phyloP scores from a whole-genome alignment of 1,139 yeast genomes.

The Saccharomyces pastorianus region DNA sequence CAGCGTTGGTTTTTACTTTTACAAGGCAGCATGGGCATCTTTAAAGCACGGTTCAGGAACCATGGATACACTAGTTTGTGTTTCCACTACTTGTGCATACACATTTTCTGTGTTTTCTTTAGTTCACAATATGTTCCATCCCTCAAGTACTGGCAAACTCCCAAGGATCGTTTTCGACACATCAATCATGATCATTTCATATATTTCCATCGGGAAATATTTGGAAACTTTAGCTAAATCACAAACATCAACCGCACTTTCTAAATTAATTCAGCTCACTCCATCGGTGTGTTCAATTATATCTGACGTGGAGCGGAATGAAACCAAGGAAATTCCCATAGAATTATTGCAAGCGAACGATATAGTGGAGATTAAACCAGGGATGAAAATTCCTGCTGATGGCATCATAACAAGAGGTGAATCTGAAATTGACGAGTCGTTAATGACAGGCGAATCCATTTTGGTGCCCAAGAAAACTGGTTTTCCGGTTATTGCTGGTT shows the following conservation, averaged over 20 bases:
- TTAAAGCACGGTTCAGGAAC: slow-evolving; percentile 71
- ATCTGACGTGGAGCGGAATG: slow-evolving; percentile 23
- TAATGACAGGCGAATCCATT: slow-evolving; percentile 82
- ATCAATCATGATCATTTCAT: slow-evolving; percentile 71
- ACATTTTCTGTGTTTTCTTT: slow-evolving; percentile 59
- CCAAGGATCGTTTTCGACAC: slow-evolving; percentile 85
- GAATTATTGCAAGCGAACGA: slow-evolving; percentile 76
- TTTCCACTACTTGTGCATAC: slow-evolving; percentile 77
- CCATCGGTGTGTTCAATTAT: slow-evolving; percentile 71
- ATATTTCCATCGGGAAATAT: slow-evolving; percentile 84
- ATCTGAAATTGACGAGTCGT: slow-evolving; percentile 79
- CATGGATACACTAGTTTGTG: slow-evolving; percentile 86
- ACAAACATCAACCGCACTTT: slow-evolving; percentile 81
- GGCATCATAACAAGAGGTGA: slow-evolving; percentile 71
- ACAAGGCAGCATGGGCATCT: slow-evolving; percentile 57
- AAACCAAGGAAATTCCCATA: slow-evolving; percentile 41
- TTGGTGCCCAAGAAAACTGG: slow-evolving; percentile 60
- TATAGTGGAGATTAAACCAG: slow-evolving; percentile 71
- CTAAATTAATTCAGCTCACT: slow-evolving; percentile 67
- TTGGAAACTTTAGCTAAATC: slow-evolving; percentile 90
- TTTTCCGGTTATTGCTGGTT: slow-evolving; percentile 75
- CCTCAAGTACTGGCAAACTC: slow-evolving; percentile 29
- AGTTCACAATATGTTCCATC: slow-evolving; percentile 37
- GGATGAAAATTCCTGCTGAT: slow-evolving; percentile 86
- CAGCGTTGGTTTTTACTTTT: slow-evolving; percentile 52